A percentile compares a stretch with the other conserved stretches of the same genome.
phyloP scores from a whole-genome alignment of 768 basidiomycete species.

The Fibroporia radiculosa region DNA sequence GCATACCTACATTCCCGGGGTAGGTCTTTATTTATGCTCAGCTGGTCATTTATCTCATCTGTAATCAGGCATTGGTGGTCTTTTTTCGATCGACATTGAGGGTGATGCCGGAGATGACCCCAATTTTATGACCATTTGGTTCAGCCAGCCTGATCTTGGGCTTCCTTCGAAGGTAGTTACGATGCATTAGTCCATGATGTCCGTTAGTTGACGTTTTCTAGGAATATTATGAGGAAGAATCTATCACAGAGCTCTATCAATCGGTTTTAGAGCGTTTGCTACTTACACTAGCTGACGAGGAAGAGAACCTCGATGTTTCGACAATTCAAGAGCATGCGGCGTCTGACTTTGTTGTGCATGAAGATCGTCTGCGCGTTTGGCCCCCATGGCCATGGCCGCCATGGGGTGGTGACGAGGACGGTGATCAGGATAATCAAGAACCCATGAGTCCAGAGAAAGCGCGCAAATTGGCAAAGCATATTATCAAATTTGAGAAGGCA shows the following conservation, averaged over 20 bases:
- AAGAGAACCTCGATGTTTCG: slow-evolving; percentile 27
- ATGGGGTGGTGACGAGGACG: slow-evolving; percentile 59
- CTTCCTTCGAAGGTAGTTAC: slow-evolving; percentile 74
- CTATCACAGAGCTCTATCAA: slow-evolving; percentile 62
- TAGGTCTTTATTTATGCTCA: slow-evolving; percentile 18
- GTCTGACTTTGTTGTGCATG: slow-evolving; percentile 26
- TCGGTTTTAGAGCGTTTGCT: slow-evolving; percentile 64
- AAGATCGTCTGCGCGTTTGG: slow-evolving; percentile 44
- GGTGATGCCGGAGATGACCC: slow-evolving; percentile 86
- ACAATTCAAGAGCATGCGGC: slow-evolving; percentile 12
- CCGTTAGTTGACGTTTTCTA: slow-evolving; percentile 20
- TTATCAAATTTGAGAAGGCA: slow-evolving; percentile 71
- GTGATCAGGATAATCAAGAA: slow-evolving; percentile 29
- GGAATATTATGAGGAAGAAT: slow-evolving; percentile 86
- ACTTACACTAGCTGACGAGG: slow-evolving; percentile 42
- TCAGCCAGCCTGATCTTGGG: slow-evolving; percentile 73
- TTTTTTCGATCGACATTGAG: slow-evolving; percentile 81
- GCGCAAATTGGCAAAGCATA: slow-evolving; percentile 55
- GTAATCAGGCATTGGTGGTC: slow-evolving; percentile 56
- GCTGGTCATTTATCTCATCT: slow-evolving; percentile 1
- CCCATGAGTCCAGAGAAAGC: slow-evolving; percentile 48
- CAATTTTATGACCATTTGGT: slow-evolving; percentile 78
- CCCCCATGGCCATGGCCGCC: slow-evolving; percentile 86
- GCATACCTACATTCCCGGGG: slow-evolving; percentile 86
- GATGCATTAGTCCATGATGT: neutral